Percentiles rank a stretch among this genome's conserved stretches.
Evolutionary conservation across 2,329 filamentous ascomycete species (phyloP).

Genomic region (Diaporthe sp.): DNA sequence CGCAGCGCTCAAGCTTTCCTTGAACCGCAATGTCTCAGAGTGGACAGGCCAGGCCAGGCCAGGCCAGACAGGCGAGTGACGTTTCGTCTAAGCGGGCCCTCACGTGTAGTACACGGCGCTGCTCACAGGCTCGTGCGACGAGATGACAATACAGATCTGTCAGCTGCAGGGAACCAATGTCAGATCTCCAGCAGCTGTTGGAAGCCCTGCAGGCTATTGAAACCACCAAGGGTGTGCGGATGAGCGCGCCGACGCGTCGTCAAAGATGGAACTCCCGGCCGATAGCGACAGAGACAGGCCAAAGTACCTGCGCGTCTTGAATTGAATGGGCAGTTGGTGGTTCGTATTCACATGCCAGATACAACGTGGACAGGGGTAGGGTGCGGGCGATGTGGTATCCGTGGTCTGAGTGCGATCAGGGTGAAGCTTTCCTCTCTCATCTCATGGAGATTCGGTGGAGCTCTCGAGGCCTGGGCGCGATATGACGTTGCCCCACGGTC

Average conservation of each 20-base stretch:
- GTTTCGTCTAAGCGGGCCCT: no score
- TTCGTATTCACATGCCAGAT: background rate
- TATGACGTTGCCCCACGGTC: conserved; percentile 22
- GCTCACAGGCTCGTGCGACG: background rate
- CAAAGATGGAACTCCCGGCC: background rate
- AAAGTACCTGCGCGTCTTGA: no score
- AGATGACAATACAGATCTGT: background rate
- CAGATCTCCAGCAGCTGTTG: background rate
- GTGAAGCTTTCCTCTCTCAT: conserved; percentile 7
- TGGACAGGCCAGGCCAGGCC: background rate
- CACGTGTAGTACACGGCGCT: background rate
- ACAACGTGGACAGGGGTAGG: background rate
- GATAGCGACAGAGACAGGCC: background rate
- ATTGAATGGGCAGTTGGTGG: background rate
- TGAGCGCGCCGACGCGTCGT: background rate
- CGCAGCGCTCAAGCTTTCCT: background rate
- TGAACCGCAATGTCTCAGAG: background rate
- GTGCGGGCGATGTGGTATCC: background rate
- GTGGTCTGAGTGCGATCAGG: background rate
- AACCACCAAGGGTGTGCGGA: background rate
- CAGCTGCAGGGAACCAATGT: background rate
- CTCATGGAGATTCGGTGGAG: background rate
- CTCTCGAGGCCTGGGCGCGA: background rate
- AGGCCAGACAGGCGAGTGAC: background rate
- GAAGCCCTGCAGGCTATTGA: background rate